Percentiles rank a stretch among this genome's conserved stretches.
These are phyloP conservation scores for Xylaria digitata DNA, from an alignment of 2,329 filamentous ascomycete species.

Conservation along the genomic window DNA sequence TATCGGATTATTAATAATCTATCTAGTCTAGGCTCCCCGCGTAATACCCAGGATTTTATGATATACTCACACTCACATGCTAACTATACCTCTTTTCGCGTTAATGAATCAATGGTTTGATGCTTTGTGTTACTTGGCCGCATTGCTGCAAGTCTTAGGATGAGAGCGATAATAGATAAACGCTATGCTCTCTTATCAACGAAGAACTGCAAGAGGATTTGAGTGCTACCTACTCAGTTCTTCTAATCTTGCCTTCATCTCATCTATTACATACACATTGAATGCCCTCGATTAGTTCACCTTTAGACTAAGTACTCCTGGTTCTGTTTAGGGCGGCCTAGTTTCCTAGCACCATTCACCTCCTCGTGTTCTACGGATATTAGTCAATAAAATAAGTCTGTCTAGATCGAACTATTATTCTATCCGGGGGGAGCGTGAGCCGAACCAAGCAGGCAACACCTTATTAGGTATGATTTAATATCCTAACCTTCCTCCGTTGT, in stretches of 20 bases:
- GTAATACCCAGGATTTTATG: no score
- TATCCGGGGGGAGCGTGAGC: not conserved
- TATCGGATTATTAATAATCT: no score
- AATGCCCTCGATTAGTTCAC: not conserved
- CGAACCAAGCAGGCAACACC: not conserved
- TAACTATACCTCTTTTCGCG: no score
- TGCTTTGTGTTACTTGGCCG: not conserved
- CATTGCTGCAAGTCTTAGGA: not conserved
- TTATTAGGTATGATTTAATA: not conserved
- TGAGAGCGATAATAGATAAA: not conserved
- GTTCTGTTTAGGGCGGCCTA: not conserved
- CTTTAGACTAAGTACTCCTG: not conserved
- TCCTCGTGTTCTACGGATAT: not conserved
- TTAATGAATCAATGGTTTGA: not conserved
- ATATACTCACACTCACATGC: no score
- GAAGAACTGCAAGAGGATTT: not conserved
- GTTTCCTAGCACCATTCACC: not conserved
- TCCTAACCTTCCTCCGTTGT: not conserved
- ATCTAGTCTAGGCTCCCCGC: no score
- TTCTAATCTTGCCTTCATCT: not conserved
- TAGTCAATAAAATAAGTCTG: not conserved
- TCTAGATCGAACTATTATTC: not conserved
- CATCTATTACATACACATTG: not conserved
- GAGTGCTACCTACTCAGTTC: not conserved
- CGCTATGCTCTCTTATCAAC: not conserved